Percentiles rank a stretch among this genome's conserved stretches.
Conservation (phyloP, 2,329 filamentous ascomycete species). For the Dactylonectria estremocensis region DNA sequence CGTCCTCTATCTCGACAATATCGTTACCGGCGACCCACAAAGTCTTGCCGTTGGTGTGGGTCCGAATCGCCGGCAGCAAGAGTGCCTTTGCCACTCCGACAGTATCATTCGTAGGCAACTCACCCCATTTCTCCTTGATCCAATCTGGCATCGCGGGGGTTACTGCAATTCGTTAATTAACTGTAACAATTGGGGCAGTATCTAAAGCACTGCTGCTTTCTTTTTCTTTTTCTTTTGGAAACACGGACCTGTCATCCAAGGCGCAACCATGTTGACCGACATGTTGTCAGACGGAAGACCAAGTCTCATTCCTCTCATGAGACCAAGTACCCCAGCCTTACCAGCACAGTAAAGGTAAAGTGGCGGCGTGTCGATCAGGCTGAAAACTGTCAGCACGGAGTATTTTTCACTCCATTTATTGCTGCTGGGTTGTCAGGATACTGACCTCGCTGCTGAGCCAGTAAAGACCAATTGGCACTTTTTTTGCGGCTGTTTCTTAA, state of each 20-base stretch:
- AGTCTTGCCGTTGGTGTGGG: background rate
- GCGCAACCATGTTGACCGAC: constrained; percentile 5
- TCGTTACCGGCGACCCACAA: background rate
- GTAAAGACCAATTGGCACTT: constrained; percentile 1
- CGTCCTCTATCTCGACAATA: constrained; percentile 1
- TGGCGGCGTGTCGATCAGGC: background rate
- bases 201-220: background rate
- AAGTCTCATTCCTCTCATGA: constrained; percentile 2
- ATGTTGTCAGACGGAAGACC: background rate
- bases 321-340: constrained; percentile 2
- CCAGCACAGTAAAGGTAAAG: background rate
- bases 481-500: background rate
- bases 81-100: constrained; percentile 3
- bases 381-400: background rate
- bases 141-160: constrained; percentile 3
- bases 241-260: constrained; percentile 1
- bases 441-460: constrained; percentile 1
- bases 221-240: background rate
- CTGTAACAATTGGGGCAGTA: background rate
- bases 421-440: background rate
- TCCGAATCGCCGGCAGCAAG: background rate
- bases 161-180: background rate
- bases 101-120: constrained; percentile 2
- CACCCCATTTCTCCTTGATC: constrained; percentile 8
- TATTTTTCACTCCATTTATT: background rate